phyloP scores from a whole-genome alignment of 2,329 filamentous ascomycete species.

The Phaeosphaeriaceae sp. region DNA sequence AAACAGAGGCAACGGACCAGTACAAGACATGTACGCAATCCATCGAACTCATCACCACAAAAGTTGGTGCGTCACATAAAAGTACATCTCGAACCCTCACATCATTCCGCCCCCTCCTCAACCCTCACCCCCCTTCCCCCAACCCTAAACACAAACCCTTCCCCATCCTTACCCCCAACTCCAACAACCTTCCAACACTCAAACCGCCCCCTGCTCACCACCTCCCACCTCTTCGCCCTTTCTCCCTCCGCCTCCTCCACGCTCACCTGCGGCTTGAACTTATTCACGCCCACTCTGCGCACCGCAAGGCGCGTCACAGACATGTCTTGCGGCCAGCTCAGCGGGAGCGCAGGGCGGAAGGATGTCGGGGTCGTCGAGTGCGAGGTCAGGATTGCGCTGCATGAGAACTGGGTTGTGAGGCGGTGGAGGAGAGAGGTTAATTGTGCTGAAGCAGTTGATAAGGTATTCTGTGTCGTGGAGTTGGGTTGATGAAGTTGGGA shows the following conservation, averaged over 20 bases:
- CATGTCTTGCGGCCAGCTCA: constrained; percentile 34
- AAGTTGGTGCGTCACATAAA: not conserved
- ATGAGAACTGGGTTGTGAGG: constrained; percentile 18
- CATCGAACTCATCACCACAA: not conserved
- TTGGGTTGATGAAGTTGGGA: too few relatives aligned
- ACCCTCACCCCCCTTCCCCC: constrained; percentile 19
- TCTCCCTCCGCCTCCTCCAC: constrained; percentile 49
- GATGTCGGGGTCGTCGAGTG: constrained; percentile 12
- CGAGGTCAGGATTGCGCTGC: constrained; percentile 19
- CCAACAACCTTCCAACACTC: constrained; percentile 39
- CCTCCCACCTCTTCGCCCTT: constrained; percentile 41
- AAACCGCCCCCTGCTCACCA: constrained; percentile 47
- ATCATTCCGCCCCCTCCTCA: constrained; percentile 10
- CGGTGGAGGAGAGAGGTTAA: constrained; percentile 20
- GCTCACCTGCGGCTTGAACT: constrained; percentile 48
- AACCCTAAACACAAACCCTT: constrained; percentile 39
- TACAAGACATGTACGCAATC: too few relatives aligned
- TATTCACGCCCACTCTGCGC: constrained; percentile 39
- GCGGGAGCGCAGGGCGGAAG: constrained; percentile 31
- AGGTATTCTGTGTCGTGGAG: constrained; percentile 11
- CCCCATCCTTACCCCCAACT: constrained; percentile 14
- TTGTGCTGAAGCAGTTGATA: constrained; percentile 17
- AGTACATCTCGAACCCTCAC: not conserved
- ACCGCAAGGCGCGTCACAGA: constrained; percentile 44
- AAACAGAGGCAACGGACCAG: not conserved